Evolutionary conservation across 495 filamentous ascomycete species (phyloP), one percentile per base, ranked within the genome.

Genomic region (Podospora appendiculata): DNA sequence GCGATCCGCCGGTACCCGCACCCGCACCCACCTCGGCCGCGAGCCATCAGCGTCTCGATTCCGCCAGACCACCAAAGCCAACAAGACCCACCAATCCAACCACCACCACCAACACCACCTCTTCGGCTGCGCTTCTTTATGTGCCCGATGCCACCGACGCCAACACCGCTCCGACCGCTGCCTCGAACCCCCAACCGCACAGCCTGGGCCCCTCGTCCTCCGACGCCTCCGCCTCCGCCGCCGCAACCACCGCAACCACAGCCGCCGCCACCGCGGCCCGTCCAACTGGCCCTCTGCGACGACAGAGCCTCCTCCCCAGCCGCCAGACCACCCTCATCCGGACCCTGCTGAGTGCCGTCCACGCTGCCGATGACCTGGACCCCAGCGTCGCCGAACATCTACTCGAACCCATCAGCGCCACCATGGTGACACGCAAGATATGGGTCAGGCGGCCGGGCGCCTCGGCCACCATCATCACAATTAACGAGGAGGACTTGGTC

Each of bases 391-490:
- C 38, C 50, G 57, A 72, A 41, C 58, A 70, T 55, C 58, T 70
- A 52, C 52, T 69, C 46, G 2, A 25, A 25, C 63, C 71, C 33
- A 69, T 75, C 34, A 66, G 58, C 50, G 63, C 67, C 41, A 71
- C 62, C 61, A 87, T 87, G 81, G 68, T 81, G 51, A 80, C 80
- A 41, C 80, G 88, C 62, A 96, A 93, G 76, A 83, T 97, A 54
- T 98, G 93, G 93, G 93, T 97, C 57, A 91, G 84, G 71, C 78
- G 93, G 54, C 84, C 84, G 11, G 80, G 84, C 52, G 88, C 81
- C 41, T 96, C 91, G 40, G 83, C 93, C 51, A 98, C 93, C 19
- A 71, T 90, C 57, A 86, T 98, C 39, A 83, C 86, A 43, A 87
- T 94, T 56, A 76, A 81, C 53, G 87, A 92, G 60, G 89, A 95